Evolutionary conservation across 306 rosid genomes (phyloP).

Genomic region (Dryas alaskensis): DNA sequence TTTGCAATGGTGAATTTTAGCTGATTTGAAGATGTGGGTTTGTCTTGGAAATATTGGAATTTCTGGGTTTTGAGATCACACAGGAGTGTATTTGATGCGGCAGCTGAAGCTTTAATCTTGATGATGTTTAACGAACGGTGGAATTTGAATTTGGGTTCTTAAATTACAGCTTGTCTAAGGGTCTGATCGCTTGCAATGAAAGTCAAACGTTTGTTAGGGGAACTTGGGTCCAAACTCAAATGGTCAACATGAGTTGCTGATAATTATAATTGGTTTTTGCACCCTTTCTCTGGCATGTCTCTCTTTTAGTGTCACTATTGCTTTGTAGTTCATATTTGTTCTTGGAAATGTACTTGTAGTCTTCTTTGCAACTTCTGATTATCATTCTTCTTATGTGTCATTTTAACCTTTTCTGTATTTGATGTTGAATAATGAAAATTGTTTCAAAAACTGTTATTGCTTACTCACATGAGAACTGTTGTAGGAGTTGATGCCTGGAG

Average conservation of each 20-base stretch:
- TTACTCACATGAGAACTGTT: not conserved
- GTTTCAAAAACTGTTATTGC: not conserved
- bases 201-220: not conserved
- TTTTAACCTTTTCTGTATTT: not conserved
- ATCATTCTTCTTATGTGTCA: slow-evolving; percentile 2
- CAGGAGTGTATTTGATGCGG: not conserved
- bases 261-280: not conserved
- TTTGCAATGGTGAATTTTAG: not conserved
- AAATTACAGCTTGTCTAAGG: not conserved
- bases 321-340: not conserved
- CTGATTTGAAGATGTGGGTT: slow-evolving; percentile 11
- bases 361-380: no score
- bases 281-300: not conserved
- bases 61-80: not conserved
- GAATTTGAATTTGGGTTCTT: not conserved
- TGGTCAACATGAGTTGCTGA: slow-evolving; percentile 1
- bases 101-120: not conserved
- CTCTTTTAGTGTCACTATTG: not conserved
- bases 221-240: not conserved
- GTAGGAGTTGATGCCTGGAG: slow-evolving; percentile 95
- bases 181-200: not conserved
- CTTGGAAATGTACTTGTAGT: not conserved
- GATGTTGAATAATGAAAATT: not conserved
- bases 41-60: not conserved
- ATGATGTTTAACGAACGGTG: not conserved